Base-by-base conservation (phyloP, 805 yeast genomes). In the Starmerella apicola region DNA sequence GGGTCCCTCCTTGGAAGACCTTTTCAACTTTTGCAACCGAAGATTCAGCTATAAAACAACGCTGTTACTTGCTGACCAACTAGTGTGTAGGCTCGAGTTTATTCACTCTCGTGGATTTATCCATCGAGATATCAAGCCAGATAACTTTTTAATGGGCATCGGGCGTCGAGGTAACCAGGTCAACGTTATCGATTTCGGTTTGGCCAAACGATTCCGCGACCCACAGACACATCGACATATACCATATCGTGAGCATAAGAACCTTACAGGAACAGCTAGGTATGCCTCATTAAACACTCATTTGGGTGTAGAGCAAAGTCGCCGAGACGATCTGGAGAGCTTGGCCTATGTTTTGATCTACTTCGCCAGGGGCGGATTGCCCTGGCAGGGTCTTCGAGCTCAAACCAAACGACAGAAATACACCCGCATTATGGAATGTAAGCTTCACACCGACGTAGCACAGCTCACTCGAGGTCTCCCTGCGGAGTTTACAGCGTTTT, bases 381-480 rank as follows among this genome's bases (percentile, higher is more conserved):
- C 98, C 46, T 91, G 98, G 98, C 98, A 91, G 67, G 98, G 98
- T 20, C 70, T 91, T 51, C 88, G 91, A 61, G 98, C 98, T 5
- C 95, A 95, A 50, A 86, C 95, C 30, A 91, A 91, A 68, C 88
- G 91, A 64, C 95, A 84, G 55, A 91, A 91, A 64, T 91, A 91
- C 62, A 97, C 91, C 61, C 86, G 85, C 60, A 91, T 91, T 60
- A 97, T 98, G 44, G 93, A 86, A 58, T 88, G 85, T 66, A 91
- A 91, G 60, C 84, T 86, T 63, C 71, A 84, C 2, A 88, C 98
- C 1, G 78, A 81, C 36, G 80, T 86, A 45, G 72, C 82, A 55
- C 72, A 76, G 12, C 71, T 88, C 53, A 86, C 95, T 48, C 76
- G 83, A 55, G 97, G 97, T 6, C 71, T 91, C 51, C 98, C 98